Evolutionary conservation across 73 alveolate species (phyloP).

Genomic region (Uronychia setigera): DNA sequence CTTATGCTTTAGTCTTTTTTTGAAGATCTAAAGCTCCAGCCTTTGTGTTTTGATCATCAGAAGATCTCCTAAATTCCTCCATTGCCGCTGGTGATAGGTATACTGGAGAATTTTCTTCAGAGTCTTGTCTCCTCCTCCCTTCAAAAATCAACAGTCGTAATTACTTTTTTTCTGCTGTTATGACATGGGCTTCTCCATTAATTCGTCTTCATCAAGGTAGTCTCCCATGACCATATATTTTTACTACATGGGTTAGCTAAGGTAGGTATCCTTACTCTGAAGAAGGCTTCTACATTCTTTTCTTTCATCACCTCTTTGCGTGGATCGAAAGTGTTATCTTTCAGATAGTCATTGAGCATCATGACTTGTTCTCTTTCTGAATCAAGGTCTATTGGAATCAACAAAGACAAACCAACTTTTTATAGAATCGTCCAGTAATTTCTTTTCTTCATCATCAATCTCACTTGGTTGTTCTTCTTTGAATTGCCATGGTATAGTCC

Average conservation of each 20-base stretch:
- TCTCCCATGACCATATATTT: slow-evolving; percentile 37
- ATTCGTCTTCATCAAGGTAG: slow-evolving; percentile 39
- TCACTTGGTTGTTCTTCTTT: neutral
- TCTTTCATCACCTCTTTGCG: slow-evolving; percentile 45
- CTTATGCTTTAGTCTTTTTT: slow-evolving; percentile 38
- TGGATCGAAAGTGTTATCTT: slow-evolving; percentile 57
- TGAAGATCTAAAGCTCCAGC: neutral
- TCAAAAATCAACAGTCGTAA: neutral
- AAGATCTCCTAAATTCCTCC: neutral
- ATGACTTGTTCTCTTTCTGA: slow-evolving; percentile 5
- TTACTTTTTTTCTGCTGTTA: neutral
- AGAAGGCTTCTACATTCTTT: slow-evolving; percentile 39
- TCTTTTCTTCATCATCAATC: neutral
- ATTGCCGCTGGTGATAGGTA: slow-evolving; percentile 4
- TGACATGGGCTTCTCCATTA: neutral
- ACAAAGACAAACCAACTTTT: neutral
- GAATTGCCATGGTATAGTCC: slow-evolving; percentile 25
- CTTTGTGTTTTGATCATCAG: neutral
- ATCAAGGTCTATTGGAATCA: neutral
- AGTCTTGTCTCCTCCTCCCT: neutral
- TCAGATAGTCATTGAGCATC: slow-evolving; percentile 24
- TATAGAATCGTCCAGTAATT: neutral
- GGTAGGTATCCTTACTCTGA: slow-evolving; percentile 7
- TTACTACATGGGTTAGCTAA: neutral
- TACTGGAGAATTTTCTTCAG: neutral